phyloP scores from a whole-genome alignment of 495 filamentous ascomycete genomes.

The Immersiella caudata region DNA sequence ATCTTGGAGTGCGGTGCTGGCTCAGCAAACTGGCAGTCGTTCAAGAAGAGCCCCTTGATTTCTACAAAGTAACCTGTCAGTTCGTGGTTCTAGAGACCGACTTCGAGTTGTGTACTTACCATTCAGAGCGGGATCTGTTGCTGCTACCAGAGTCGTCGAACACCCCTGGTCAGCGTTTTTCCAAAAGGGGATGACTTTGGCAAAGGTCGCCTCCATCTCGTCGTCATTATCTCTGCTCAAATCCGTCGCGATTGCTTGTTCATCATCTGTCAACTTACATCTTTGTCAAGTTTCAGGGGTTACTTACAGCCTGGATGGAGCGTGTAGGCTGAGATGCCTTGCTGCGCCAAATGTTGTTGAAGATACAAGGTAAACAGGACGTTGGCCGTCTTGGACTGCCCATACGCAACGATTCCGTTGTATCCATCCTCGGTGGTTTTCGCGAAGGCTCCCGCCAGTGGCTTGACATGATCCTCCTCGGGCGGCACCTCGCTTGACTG shows the following conservation, averaged over 20 bases:
- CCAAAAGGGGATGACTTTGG: slow-evolving; percentile 45
- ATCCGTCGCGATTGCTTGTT: slow-evolving; percentile 39
- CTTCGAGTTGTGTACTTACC: too few relatives aligned
- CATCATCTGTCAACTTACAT: slow-evolving; percentile 8
- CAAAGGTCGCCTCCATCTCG: slow-evolving; percentile 42
- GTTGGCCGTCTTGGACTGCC: slow-evolving; percentile 63
- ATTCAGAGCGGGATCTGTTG: slow-evolving; percentile 55
- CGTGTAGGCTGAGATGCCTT: slow-evolving; percentile 45
- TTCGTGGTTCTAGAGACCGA: too few relatives aligned
- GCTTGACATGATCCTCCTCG: slow-evolving; percentile 40
- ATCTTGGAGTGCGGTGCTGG: slow-evolving; percentile 29
- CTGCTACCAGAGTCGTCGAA: slow-evolving; percentile 61
- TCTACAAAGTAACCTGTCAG: slow-evolving; percentile 32
- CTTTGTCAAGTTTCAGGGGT: not conserved
- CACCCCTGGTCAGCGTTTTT: slow-evolving; percentile 57
- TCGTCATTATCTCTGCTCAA: slow-evolving; percentile 47
- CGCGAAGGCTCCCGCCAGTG: slow-evolving; percentile 37
- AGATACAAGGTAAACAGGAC: slow-evolving; percentile 59
- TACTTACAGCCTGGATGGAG: slow-evolving; percentile 54
- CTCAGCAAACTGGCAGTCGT: slow-evolving; percentile 44
- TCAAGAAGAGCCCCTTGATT: slow-evolving; percentile 42
- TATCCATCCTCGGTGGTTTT: slow-evolving; percentile 52
- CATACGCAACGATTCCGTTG: slow-evolving; percentile 57
- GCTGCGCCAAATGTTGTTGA: slow-evolving; percentile 38
- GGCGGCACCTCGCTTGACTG: slow-evolving; percentile 42